Conservation (phyloP, 352 stramenopile species). For the Pythium volutum region DNA sequence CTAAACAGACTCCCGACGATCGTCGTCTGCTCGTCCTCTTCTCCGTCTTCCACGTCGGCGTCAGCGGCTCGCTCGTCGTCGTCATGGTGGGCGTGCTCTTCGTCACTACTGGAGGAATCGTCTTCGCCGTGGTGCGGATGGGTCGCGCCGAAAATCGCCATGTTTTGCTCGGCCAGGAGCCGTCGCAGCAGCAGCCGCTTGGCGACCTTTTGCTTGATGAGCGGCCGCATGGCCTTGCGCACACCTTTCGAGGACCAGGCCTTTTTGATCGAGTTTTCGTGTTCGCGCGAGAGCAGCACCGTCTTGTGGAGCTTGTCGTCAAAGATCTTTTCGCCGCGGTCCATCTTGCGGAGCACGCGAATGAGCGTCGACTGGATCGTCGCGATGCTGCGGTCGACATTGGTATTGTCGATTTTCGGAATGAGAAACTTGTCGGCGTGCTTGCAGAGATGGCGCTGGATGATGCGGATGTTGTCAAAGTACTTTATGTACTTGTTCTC, state of each 20-base stretch:
- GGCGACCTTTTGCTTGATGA: constrained; percentile 85
- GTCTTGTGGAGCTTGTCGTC: constrained; percentile 81
- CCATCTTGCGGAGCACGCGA: constrained; percentile 74
- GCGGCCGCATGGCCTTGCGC: constrained; percentile 80
- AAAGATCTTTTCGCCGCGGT: constrained; percentile 70
- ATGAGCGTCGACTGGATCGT: constrained; percentile 85
- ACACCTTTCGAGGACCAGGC: constrained; percentile 86
- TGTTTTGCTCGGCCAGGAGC: constrained; percentile 72
- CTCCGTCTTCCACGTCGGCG: constrained; percentile 46
- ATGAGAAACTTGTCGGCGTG: constrained; percentile 83
- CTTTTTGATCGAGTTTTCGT: constrained; percentile 87
- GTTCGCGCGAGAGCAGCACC: constrained; percentile 80
- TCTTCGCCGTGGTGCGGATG: constrained; percentile 47
- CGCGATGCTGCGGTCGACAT: constrained; percentile 82
- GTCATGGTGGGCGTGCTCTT: constrained; percentile 52
- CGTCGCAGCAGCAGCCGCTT: constrained; percentile 75
- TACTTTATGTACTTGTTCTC: constrained; percentile 91
- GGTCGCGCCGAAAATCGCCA: constrained; percentile 31
- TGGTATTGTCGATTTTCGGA: constrained; percentile 89
- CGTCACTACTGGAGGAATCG: constrained; percentile 76
- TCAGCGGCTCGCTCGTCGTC: constrained; percentile 39
- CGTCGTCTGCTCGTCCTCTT: constrained; percentile 79
- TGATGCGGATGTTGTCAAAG: constrained; percentile 90
- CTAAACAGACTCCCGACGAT: constrained; percentile 78
- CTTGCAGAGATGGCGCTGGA: constrained; percentile 84